These are phyloP conservation scores for Tolypocladium ovalisporum DNA, from an alignment of 2,329 filamentous ascomycete species.

Conservation along the genomic window DNA sequence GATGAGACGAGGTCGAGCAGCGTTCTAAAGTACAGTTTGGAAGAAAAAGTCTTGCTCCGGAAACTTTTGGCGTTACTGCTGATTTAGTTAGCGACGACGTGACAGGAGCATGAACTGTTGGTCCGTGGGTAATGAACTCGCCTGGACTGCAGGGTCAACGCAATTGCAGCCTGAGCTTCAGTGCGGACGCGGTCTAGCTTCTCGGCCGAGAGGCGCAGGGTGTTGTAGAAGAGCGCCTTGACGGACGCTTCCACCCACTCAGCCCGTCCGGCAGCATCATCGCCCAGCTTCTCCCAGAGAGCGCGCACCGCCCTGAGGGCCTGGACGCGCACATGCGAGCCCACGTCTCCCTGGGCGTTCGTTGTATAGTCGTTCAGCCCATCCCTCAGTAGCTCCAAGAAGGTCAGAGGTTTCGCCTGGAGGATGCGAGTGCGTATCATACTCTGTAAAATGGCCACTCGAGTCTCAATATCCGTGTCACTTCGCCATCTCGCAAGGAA, in stretches of 20 bases:
- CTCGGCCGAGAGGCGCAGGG: slow-evolving; percentile 67
- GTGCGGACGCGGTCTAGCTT: slow-evolving; percentile 80
- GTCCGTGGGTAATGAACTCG: slow-evolving; percentile 18
- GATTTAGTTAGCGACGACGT: slow-evolving; percentile 7
- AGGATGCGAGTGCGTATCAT: slow-evolving; percentile 37
- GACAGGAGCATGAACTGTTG: neutral
- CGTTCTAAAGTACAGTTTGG: slow-evolving; percentile 44
- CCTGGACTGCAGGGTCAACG: slow-evolving; percentile 32
- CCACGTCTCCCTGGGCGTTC: slow-evolving; percentile 79
- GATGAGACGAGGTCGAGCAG: slow-evolving; percentile 36
- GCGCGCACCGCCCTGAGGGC: slow-evolving; percentile 67
- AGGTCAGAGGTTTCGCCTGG: slow-evolving; percentile 24
- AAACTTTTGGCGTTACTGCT: slow-evolving; percentile 25
- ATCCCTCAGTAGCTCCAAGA: slow-evolving; percentile 36
- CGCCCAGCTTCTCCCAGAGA: slow-evolving; percentile 34
- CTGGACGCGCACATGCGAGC: slow-evolving; percentile 73
- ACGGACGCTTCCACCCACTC: slow-evolving; percentile 19
- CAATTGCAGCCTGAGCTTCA: slow-evolving; percentile 47
- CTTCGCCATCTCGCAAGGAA: slow-evolving; percentile 41
- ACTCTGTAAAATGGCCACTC: slow-evolving; percentile 44
- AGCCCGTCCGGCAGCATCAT: slow-evolving; percentile 6
- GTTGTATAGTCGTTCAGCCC: slow-evolving; percentile 85
- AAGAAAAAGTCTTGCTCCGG: slow-evolving; percentile 39
- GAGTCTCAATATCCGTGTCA: slow-evolving; percentile 39
- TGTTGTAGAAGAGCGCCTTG: slow-evolving; percentile 32